These are phyloP conservation scores for Lactarius indigo DNA, from an alignment of 768 basidiomycete genomes.

Conservation along the genomic window DNA sequence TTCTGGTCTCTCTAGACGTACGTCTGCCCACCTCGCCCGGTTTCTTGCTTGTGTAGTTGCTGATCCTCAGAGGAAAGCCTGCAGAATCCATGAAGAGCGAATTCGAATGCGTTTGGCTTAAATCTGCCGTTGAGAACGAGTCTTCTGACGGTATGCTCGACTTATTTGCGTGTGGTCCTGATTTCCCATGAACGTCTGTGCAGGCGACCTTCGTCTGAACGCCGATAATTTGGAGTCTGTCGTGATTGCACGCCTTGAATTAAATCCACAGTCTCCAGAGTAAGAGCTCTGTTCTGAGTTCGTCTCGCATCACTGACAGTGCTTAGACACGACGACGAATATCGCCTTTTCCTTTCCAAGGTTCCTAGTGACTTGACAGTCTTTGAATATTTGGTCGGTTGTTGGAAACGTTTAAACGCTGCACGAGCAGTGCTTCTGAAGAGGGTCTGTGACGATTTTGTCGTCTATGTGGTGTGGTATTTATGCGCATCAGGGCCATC, in stretches of 20 bases:
- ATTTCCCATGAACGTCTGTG: not conserved
- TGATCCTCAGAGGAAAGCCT: slow-evolving; percentile 20
- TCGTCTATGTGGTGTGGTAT: not conserved
- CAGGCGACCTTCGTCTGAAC: slow-evolving; percentile 18
- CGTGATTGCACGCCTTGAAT: slow-evolving; percentile 24
- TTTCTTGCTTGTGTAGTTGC: not conserved
- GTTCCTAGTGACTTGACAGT: slow-evolving; percentile 74
- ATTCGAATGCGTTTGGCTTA: slow-evolving; percentile 25
- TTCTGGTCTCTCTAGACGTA: slow-evolving; percentile 81
- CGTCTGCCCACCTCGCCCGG: slow-evolving; percentile 29
- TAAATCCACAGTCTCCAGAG: slow-evolving; percentile 19
- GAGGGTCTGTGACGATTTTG: slow-evolving; percentile 45
- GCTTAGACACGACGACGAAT: slow-evolving; percentile 69
- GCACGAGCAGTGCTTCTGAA: slow-evolving; percentile 53
- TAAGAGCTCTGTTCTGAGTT: slow-evolving; percentile 19
- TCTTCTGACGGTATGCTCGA: not conserved
- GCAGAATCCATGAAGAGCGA: slow-evolving; percentile 19
- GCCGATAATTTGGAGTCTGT: slow-evolving; percentile 23
- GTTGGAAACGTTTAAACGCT: slow-evolving; percentile 84
- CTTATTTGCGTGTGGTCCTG: not conserved
- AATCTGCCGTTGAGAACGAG: slow-evolving; percentile 23
- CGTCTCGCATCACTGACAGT: not conserved
- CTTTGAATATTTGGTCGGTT: slow-evolving; percentile 86
- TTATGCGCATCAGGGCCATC: slow-evolving; percentile 46
- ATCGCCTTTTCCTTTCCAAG: slow-evolving; percentile 67